Evolutionary conservation across 257 asterid genomes (phyloP).

Genomic region (Solanum virginianum): DNA sequence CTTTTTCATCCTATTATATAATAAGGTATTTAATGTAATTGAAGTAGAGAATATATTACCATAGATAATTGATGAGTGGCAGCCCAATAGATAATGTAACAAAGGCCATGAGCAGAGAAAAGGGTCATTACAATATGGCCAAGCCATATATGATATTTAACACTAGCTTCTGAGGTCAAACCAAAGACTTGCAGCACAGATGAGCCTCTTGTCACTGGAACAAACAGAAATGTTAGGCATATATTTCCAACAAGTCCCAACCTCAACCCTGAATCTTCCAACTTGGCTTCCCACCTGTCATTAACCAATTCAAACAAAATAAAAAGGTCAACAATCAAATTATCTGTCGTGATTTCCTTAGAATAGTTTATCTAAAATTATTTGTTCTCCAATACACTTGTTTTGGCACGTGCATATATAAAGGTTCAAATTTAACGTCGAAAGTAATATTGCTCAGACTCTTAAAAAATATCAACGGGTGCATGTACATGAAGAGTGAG

Average conservation of each 20-base stretch:
- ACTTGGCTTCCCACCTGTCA: slow-evolving; percentile 65
- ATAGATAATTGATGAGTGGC: slow-evolving; percentile 26
- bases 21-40: neutral
- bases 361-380: neutral
- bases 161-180: slow-evolving; percentile 66
- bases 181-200: slow-evolving; percentile 58
- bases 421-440: no score
- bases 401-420: no score
- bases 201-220: slow-evolving; percentile 80
- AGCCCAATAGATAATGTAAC: slow-evolving; percentile 45
- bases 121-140: slow-evolving; percentile 60
- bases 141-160: slow-evolving; percentile 83
- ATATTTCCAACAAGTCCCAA: slow-evolving; percentile 64
- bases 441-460: no score
- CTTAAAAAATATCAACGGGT: no score
- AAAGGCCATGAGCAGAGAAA: slow-evolving; percentile 66
- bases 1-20: no score
- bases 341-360: neutral
- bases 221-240: slow-evolving; percentile 49
- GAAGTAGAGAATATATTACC: slow-evolving; percentile 14
- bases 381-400: no score
- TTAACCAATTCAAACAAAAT: neutral
- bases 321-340: neutral
- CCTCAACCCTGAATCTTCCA: slow-evolving; percentile 35
- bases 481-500: no score